Evolutionary conservation across 2,329 filamentous ascomycete species (phyloP).

Genomic region (Neodidymelliopsis sp.): DNA sequence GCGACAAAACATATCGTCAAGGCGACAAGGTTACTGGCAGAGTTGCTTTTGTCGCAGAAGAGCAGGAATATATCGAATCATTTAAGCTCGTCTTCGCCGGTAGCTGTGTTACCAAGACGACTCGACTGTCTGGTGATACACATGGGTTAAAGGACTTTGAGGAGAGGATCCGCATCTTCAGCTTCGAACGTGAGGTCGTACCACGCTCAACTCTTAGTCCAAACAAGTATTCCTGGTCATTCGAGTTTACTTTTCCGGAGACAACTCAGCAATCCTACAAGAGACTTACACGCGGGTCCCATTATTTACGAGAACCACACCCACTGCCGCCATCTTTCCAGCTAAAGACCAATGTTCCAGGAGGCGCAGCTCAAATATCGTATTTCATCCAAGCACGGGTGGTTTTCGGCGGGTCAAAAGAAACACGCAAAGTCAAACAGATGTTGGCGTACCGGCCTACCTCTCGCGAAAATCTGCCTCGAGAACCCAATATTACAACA

Average conservation of each 20-base stretch:
- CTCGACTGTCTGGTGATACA: conserved; percentile 29
- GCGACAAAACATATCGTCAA: conserved; percentile 36
- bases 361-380: conserved; percentile 39
- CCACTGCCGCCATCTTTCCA: conserved; percentile 45
- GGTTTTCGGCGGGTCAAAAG: conserved; percentile 20
- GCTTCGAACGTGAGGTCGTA: conserved; percentile 34
- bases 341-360: conserved; percentile 32
- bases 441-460: conserved; percentile 38
- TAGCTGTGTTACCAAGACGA: conserved; percentile 43
- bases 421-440: conserved; percentile 29
- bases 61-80: conserved; percentile 37
- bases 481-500: conserved; percentile 30
- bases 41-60: conserved; percentile 37
- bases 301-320: conserved; percentile 42
- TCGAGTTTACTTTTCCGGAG: conserved; percentile 47
- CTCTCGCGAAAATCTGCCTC: conserved; percentile 17
- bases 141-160: conserved; percentile 33
- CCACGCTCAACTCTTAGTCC: conserved; percentile 25
- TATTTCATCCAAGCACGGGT: conserved; percentile 43
- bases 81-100: conserved; percentile 43
- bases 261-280: conserved; percentile 39
- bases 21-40: conserved; percentile 47
- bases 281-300: conserved; percentile 35
- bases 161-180: conserved; percentile 42
- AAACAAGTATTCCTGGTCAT: conserved; percentile 44